Conservation (phyloP, 2,329 filamentous ascomycete genomes). For the Trichoderma sp. region DNA sequence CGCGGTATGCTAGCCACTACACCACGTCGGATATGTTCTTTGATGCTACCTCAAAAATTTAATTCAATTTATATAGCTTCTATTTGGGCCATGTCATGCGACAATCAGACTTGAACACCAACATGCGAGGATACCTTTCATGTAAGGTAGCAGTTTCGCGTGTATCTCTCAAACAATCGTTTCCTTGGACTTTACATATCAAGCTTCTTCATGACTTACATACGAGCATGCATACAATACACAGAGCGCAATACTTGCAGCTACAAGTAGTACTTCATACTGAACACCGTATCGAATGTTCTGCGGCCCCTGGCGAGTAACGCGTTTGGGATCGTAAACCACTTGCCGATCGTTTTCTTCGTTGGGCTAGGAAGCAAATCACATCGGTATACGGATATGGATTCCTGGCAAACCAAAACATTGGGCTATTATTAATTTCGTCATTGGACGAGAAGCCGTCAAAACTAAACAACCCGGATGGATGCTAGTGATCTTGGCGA, state of each 20-base stretch:
- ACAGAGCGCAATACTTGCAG: neutral
- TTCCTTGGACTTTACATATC: neutral
- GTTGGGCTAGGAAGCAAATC: neutral
- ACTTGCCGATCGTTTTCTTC: slow-evolving; percentile 1
- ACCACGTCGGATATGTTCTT: slow-evolving; percentile 19
- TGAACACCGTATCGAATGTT: neutral
- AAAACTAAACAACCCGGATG: neutral
- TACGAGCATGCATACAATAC: neutral
- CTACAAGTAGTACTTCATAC: neutral
- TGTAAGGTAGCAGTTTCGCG: too few species aligned
- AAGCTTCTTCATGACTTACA: neutral
- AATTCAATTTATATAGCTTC: neutral
- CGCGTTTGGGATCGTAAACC: neutral
- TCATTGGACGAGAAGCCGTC: neutral
- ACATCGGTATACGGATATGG: neutral
- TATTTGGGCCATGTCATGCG: neutral
- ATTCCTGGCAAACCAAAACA: neutral
- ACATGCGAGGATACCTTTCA: too few species aligned
- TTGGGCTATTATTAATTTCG: neutral
- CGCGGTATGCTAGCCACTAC: slow-evolving; percentile 21
- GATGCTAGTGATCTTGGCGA: neutral
- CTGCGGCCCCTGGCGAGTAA: neutral
- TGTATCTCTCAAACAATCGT: too few species aligned
- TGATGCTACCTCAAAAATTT: neutral
- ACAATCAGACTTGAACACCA: too few species aligned